These are phyloP conservation scores for Komagataella pastoris DNA, from an alignment of 805 yeast species.

Conservation along the genomic window DNA sequence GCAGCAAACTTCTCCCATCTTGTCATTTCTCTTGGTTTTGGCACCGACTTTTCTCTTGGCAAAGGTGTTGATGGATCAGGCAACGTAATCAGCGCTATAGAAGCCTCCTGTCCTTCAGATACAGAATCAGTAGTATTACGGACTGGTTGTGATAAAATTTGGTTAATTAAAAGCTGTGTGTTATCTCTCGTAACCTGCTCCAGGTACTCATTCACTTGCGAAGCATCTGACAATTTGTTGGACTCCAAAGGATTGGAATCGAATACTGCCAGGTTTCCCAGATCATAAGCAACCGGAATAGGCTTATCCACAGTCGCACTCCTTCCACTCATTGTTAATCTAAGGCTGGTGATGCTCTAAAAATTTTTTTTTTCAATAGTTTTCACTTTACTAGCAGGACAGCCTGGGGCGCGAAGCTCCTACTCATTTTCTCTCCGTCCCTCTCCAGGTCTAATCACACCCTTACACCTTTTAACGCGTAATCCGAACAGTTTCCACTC, in stretches of 20 bases:
- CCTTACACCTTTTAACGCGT: not conserved
- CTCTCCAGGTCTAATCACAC: not conserved
- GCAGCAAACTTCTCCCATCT: conserved; percentile 97
- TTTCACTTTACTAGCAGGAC: not conserved
- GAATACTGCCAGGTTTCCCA: conserved; percentile 84
- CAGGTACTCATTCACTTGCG: conserved; percentile 49
- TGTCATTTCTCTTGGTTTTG: conserved; percentile 84
- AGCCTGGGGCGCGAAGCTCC: not conserved
- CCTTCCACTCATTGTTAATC: conserved; percentile 18
- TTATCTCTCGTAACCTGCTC: conserved; percentile 73
- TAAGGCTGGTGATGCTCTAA: not conserved
- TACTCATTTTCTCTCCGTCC: not conserved
- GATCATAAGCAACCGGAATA: conserved; percentile 78
- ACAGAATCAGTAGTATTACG: conserved; percentile 68
- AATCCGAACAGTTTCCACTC: not conserved
- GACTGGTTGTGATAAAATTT: conserved; percentile 78
- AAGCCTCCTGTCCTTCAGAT: conserved; percentile 47
- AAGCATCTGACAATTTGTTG: conserved; percentile 36
- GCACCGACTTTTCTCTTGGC: conserved; percentile 94
- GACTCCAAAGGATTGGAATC: conserved; percentile 80
- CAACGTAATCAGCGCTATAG: conserved; percentile 69
- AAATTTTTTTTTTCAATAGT: not conserved
- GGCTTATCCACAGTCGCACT: conserved; percentile 85
- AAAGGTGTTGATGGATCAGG: conserved; percentile 74
- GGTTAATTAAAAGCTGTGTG: conserved; percentile 83